Evolutionary conservation across 1,284 basidiomycete species (phyloP).

Genomic region (Sanghuangporus baumii): DNA sequence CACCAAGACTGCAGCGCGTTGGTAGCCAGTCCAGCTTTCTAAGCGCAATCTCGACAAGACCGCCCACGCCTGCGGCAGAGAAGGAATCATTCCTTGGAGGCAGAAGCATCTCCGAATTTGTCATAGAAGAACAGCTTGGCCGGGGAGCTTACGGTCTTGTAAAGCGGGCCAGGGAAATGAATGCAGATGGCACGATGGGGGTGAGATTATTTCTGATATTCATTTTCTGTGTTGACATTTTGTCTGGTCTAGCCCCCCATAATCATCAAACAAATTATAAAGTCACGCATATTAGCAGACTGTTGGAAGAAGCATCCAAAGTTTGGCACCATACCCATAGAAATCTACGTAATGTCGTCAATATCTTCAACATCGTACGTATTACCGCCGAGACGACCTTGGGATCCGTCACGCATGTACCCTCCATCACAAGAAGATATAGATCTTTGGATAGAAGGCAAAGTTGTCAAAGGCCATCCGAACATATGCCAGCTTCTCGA

Average conservation of each 20-base stretch:
- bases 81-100: slow-evolving; percentile 48
- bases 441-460: slow-evolving; percentile 57
- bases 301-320: slow-evolving; percentile 98
- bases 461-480: slow-evolving; percentile 76
- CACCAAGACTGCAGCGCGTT: slow-evolving; percentile 56
- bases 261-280: slow-evolving; percentile 98
- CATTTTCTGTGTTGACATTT: slow-evolving; percentile 8
- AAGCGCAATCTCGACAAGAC: slow-evolving; percentile 50
- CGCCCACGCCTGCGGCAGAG: slow-evolving; percentile 52
- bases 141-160: slow-evolving; percentile 97
- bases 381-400: slow-evolving; percentile 67
- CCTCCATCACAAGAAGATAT: slow-evolving; percentile 28
- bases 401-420: slow-evolving; percentile 62
- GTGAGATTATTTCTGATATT: slow-evolving; percentile 44
- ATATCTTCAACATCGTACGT: slow-evolving; percentile 74
- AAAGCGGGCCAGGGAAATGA: slow-evolving; percentile 81
- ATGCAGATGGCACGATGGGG: slow-evolving; percentile 70
- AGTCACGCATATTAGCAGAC: slow-evolving; percentile 95
- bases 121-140: slow-evolving; percentile 84
- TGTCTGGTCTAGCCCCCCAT: slow-evolving; percentile 49
- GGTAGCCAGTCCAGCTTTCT: slow-evolving; percentile 56
- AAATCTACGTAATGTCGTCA: slow-evolving; percentile 96
- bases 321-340: slow-evolving; percentile 95
- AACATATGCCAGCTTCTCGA: slow-evolving; percentile 93
- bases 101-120: slow-evolving; percentile 70